Evolutionary conservation across 2,329 filamentous ascomycete species (phyloP).

Genomic region (Waltergamsia citrina): DNA sequence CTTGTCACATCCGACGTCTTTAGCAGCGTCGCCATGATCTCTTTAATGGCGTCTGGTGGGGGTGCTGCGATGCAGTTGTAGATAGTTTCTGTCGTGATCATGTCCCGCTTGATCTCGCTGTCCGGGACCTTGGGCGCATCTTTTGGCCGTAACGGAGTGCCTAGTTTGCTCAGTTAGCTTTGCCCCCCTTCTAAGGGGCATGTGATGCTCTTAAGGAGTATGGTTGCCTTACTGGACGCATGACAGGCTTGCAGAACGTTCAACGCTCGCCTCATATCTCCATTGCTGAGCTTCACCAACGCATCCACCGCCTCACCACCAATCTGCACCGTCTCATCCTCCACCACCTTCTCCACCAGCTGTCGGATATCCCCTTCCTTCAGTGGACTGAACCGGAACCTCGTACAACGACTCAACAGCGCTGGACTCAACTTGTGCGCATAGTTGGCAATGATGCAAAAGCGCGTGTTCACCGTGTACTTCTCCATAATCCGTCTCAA

Average conservation of each 20-base stretch:
- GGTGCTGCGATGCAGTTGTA: slow-evolving; percentile 97
- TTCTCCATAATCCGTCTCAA: slow-evolving; percentile 97
- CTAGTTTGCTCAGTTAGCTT: slow-evolving; percentile 22
- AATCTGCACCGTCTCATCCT: slow-evolving; percentile 80
- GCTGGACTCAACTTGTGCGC: slow-evolving; percentile 95
- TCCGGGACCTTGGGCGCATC: slow-evolving; percentile 50
- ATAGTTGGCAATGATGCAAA: slow-evolving; percentile 98
- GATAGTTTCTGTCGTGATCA: slow-evolving; percentile 81
- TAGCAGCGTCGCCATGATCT: slow-evolving; percentile 77
- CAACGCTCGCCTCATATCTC: slow-evolving; percentile 89
- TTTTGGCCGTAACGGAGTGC: slow-evolving; percentile 56
- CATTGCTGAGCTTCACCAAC: slow-evolving; percentile 79
- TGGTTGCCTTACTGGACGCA: slow-evolving; percentile 61
- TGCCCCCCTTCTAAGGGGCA: not conserved
- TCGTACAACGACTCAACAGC: slow-evolving; percentile 82
- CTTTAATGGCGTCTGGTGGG: slow-evolving; percentile 76
- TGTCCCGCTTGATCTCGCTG: slow-evolving; percentile 62
- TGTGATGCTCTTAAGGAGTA: not conserved
- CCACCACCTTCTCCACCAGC: slow-evolving; percentile 82
- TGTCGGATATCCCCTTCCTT: slow-evolving; percentile 79
- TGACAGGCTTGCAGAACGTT: slow-evolving; percentile 97
- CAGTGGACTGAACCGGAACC: slow-evolving; percentile 89
- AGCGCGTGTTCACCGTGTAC: slow-evolving; percentile 94
- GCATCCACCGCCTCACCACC: slow-evolving; percentile 71
- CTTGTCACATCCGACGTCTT: slow-evolving; percentile 80